Percentiles rank a stretch among this genome's conserved stretches.
Evolutionary conservation across 2,329 filamentous ascomycete genomes (phyloP).

Genomic region (Penicillium sp.): DNA sequence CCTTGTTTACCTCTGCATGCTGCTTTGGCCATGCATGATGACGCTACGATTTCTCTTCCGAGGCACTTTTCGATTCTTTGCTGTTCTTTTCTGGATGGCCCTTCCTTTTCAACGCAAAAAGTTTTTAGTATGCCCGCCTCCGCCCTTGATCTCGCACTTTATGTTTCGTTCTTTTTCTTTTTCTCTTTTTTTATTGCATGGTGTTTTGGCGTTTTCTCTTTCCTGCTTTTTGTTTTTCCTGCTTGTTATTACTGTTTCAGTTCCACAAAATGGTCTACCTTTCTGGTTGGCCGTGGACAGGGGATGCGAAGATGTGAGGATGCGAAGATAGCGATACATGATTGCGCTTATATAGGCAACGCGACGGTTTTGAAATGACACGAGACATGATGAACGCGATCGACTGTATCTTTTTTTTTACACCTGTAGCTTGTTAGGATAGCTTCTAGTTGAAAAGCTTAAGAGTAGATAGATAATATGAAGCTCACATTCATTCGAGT

Average conservation of each 20-base stretch:
- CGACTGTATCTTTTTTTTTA: neutral
- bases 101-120: slow-evolving; percentile 20
- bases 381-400: slow-evolving; percentile 9
- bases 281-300: neutral
- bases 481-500: neutral
- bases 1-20: neutral
- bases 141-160: slow-evolving; percentile 10
- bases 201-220: slow-evolving; percentile 22
- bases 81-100: slow-evolving; percentile 14
- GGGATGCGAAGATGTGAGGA: slow-evolving; percentile 4
- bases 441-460: neutral
- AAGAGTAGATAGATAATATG: neutral
- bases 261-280: neutral
- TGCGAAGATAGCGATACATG: slow-evolving; percentile 8
- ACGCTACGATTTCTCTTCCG: slow-evolving; percentile 23
- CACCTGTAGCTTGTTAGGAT: neutral
- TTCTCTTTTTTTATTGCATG: slow-evolving; percentile 21
- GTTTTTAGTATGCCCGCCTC: slow-evolving; percentile 24
- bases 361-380: slow-evolving; percentile 10
- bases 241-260: slow-evolving; percentile 15
- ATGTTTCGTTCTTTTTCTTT: neutral
- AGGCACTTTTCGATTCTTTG: slow-evolving; percentile 30
- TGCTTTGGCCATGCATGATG: slow-evolving; percentile 24
- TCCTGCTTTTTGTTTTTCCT: slow-evolving; percentile 15
- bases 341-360: slow-evolving; percentile 10